Conservation (phyloP, 2,329 filamentous ascomycete genomes). For the Alternaria sp. region DNA sequence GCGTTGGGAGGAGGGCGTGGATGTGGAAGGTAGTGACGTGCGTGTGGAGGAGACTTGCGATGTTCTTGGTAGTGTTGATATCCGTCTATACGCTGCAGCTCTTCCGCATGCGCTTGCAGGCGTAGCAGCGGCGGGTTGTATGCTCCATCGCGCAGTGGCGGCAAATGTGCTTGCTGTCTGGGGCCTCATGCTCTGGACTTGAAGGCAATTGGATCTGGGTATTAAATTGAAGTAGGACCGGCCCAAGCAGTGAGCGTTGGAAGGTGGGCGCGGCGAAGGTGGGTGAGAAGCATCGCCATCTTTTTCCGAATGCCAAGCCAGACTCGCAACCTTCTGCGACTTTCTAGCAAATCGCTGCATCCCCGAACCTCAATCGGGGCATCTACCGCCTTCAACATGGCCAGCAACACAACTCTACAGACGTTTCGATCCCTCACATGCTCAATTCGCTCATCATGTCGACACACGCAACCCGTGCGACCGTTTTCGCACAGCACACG, state of each 20-base stretch:
- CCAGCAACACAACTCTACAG: slow-evolving; percentile 31
- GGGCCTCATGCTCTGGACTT: slow-evolving; percentile 53
- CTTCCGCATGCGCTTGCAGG: slow-evolving; percentile 52
- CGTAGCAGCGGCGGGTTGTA: slow-evolving; percentile 46
- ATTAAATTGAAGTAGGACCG: slow-evolving; percentile 13
- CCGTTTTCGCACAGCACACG: slow-evolving; percentile 43
- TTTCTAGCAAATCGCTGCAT: slow-evolving; percentile 13
- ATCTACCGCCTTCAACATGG: slow-evolving; percentile 28
- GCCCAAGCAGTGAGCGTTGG: slow-evolving; percentile 13
- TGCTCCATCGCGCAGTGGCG: slow-evolving; percentile 50
- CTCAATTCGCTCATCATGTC: slow-evolving; percentile 49
- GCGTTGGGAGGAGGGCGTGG: slow-evolving; percentile 24
- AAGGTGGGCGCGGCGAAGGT: slow-evolving; percentile 29
- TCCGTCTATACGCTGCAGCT: slow-evolving; percentile 57
- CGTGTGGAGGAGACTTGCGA: slow-evolving; percentile 34
- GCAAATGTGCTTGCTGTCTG: slow-evolving; percentile 49
- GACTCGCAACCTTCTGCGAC: slow-evolving; percentile 30
- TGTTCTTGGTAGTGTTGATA: slow-evolving; percentile 43
- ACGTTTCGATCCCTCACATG: slow-evolving; percentile 40
- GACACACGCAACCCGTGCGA: slow-evolving; percentile 36
- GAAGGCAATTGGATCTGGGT: background rate
- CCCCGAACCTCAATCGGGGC: slow-evolving; percentile 21
- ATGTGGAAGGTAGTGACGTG: slow-evolving; percentile 18
- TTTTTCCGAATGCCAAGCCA: slow-evolving; percentile 30
- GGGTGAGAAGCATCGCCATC: slow-evolving; percentile 29